These are phyloP conservation scores for Fraxinus dipetala DNA, from an alignment of 305 asterid species.

Conservation along the genomic window DNA sequence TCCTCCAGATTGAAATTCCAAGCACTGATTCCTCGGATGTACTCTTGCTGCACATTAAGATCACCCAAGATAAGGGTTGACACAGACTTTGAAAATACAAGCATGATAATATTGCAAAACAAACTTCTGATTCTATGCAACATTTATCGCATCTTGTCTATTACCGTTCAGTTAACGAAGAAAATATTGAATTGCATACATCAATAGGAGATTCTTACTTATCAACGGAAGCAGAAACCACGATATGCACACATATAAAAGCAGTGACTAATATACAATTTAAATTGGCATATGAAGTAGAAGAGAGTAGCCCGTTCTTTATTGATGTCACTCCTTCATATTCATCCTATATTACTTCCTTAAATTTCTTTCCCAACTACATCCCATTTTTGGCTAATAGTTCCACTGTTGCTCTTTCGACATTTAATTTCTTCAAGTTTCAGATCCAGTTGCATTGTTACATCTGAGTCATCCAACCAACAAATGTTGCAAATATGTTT, in stretches of 20 bases:
- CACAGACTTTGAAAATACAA: conserved; percentile 9
- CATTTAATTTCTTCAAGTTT: conserved; percentile 11
- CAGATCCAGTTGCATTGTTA: neutral
- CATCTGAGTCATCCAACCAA: conserved; percentile 2
- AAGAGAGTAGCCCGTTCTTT: neutral
- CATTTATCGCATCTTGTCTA: neutral
- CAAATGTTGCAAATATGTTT: neutral
- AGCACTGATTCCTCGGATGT: conserved; percentile 93
- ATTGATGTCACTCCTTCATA: neutral
- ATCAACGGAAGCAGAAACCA: conserved; percentile 6
- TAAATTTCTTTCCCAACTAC: neutral
- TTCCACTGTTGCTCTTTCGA: neutral
- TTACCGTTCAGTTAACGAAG: neutral
- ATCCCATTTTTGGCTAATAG: neutral
- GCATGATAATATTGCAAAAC: neutral
- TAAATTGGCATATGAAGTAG: neutral
- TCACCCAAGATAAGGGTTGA: conserved; percentile 17
- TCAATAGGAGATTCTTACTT: conserved; percentile 7
- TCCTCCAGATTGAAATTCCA: conserved; percentile 97
- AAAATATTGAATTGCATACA: neutral
- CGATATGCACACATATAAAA: neutral
- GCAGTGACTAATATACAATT: neutral
- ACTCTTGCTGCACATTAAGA: conserved; percentile 73
- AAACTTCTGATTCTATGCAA: conserved; percentile 6
- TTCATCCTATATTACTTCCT: neutral